A percentile compares a stretch with the other conserved stretches of the same genome.
phyloP scores from a whole-genome alignment of 2,329 filamentous ascomycete species.

The Ophiognomonia clavigignenti-juglandacearum region DNA sequence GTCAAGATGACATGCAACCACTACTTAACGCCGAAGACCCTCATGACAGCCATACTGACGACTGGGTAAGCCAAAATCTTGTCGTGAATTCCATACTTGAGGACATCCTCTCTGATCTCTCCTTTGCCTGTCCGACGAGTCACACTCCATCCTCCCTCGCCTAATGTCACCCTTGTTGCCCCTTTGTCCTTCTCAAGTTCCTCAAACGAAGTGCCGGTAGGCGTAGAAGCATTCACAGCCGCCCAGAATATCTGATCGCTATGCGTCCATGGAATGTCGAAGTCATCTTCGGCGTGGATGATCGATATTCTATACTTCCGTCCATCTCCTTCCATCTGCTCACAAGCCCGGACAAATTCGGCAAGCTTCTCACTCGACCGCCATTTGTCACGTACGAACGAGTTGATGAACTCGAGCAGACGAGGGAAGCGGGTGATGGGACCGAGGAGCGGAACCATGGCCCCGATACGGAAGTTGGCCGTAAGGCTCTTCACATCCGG shows the following conservation, averaged over 20 bases:
- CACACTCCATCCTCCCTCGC: constrained; percentile 43
- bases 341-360: constrained; percentile 29
- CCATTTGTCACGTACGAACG: constrained; percentile 46
- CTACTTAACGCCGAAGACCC: constrained; percentile 31
- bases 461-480: constrained; percentile 52
- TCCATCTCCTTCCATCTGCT: constrained; percentile 24
- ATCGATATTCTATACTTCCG: constrained; percentile 20
- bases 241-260: constrained; percentile 48
- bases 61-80: constrained; percentile 53
- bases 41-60: constrained; percentile 44
- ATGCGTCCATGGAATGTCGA: constrained; percentile 45
- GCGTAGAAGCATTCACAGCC: constrained; percentile 43
- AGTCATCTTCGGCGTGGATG: constrained; percentile 48
- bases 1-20: no score
- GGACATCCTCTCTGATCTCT: constrained; percentile 46
- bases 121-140: constrained; percentile 42
- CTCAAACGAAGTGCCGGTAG: constrained; percentile 32
- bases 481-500: constrained; percentile 48
- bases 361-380: constrained; percentile 37
- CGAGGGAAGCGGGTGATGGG: constrained; percentile 43
- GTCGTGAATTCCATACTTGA: constrained; percentile 53
- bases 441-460: constrained; percentile 47
- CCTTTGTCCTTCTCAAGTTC: constrained; percentile 41
- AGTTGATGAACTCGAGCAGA: constrained; percentile 40
- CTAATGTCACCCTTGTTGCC: constrained; percentile 32